Evolutionary conservation across 129 eudicot genomes (phyloP).

Genomic region (Flaveria brownii): DNA sequence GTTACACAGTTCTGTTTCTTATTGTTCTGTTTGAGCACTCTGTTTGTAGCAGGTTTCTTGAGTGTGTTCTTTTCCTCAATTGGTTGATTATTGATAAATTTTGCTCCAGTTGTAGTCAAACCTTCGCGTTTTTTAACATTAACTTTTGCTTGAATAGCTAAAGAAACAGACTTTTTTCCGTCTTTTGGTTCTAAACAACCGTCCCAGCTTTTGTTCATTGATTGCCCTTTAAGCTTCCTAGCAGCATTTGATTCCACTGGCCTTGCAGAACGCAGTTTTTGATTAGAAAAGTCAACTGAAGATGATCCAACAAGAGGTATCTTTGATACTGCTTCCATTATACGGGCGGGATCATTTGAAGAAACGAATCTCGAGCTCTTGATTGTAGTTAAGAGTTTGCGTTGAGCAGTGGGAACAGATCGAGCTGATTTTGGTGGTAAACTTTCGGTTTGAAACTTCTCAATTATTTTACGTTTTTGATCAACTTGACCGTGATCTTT

Average conservation of each 20-base stretch:
- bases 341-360: constrained; percentile 51
- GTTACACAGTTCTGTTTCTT: constrained; percentile 66
- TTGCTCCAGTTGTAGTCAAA: constrained; percentile 27
- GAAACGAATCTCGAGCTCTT: constrained; percentile 50
- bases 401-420: constrained; percentile 66
- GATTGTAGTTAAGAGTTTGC: constrained; percentile 72
- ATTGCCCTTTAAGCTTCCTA: constrained; percentile 63
- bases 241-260: constrained; percentile 60
- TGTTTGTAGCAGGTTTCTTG: constrained; percentile 51
- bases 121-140: constrained; percentile 87
- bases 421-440: constrained; percentile 79
- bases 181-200: constrained; percentile 56
- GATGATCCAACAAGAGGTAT: constrained; percentile 46
- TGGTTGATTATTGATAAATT: constrained; percentile 38
- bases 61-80: constrained; percentile 34
- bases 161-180: constrained; percentile 66
- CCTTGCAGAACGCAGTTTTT: constrained; percentile 41
- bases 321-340: constrained; percentile 74
- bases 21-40: constrained; percentile 74
- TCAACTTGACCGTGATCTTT: constrained; percentile 37
- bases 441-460: constrained; percentile 68
- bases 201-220: constrained; percentile 69
- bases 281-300: constrained; percentile 55
- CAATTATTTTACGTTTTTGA: constrained; percentile 50
- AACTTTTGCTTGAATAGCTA: constrained; percentile 87